Conservation (phyloP, 208 protist genomes). For the Trypanosoma congolense region DNA sequence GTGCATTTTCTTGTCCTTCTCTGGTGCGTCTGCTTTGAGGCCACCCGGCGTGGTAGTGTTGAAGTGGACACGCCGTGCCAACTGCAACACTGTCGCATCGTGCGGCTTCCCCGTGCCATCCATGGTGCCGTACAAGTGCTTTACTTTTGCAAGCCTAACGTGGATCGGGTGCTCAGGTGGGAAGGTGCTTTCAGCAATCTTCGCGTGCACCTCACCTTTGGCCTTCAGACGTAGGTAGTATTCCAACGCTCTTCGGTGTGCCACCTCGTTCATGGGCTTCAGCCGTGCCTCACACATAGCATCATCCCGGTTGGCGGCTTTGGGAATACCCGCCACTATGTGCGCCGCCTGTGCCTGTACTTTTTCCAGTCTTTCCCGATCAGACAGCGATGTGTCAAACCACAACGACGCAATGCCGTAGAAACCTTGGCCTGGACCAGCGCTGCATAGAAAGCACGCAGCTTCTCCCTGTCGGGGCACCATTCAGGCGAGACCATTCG, state of each 20-base stretch:
- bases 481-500: neutral
- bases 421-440: neutral
- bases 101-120: neutral
- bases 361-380: neutral
- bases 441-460: neutral
- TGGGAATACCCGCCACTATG: neutral
- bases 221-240: too few relatives aligned
- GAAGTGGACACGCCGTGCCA: too few relatives aligned
- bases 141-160: too few relatives aligned
- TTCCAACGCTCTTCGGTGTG: too few relatives aligned
- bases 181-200: too few relatives aligned
- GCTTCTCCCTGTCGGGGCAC: neutral
- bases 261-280: neutral
- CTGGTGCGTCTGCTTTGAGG: too few relatives aligned
- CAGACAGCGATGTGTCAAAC: neutral
- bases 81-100: neutral
- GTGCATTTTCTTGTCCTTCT: too few relatives aligned
- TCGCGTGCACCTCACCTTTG: too few relatives aligned
- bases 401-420: neutral
- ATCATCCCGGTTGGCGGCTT: neutral
- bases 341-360: too few relatives aligned
- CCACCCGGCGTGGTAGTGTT: too few relatives aligned
- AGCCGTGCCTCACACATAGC: neutral
- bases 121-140: too few relatives aligned
- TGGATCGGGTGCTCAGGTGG: too few relatives aligned